phyloP scores from a whole-genome alignment of 306 rosid species.

The Boehmeria nivea region DNA sequence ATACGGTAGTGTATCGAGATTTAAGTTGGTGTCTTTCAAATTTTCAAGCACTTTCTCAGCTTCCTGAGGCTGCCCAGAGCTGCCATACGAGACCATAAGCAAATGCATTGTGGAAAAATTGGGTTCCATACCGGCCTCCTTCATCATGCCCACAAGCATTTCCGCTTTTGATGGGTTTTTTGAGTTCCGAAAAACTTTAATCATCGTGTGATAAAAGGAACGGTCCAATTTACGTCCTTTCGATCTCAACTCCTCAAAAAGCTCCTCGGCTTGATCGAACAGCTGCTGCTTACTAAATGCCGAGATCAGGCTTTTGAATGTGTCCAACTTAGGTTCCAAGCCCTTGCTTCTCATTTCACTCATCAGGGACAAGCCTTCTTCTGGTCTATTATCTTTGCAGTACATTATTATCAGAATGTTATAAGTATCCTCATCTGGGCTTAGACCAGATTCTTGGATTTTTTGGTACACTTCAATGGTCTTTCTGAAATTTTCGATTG shows the following conservation, averaged over 20 bases:
- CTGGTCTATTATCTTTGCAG: slow-evolving; percentile 82
- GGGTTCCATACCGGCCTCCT: slow-evolving; percentile 82
- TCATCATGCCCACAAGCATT: slow-evolving; percentile 66
- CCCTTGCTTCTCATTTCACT: slow-evolving; percentile 67
- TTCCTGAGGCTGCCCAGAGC: slow-evolving; percentile 85
- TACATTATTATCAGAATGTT: slow-evolving; percentile 74
- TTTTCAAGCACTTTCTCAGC: slow-evolving; percentile 81
- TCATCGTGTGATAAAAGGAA: slow-evolving; percentile 83
- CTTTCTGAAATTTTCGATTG: slow-evolving; percentile 60
- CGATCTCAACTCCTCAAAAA: slow-evolving; percentile 80
- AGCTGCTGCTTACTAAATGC: slow-evolving; percentile 66
- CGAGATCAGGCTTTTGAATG: slow-evolving; percentile 87
- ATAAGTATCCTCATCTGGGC: slow-evolving; percentile 78
- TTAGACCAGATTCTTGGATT: slow-evolving; percentile 57
- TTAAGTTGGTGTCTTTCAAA: slow-evolving; percentile 53
- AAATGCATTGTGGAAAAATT: slow-evolving; percentile 84
- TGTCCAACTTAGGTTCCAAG: slow-evolving; percentile 69
- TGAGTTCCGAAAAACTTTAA: slow-evolving; percentile 75
- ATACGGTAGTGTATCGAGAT: slow-evolving; percentile 70
- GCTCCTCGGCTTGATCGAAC: slow-evolving; percentile 76
- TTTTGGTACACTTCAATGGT: slow-evolving; percentile 52
- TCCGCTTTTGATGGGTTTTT: slow-evolving; percentile 79
- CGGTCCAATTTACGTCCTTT: slow-evolving; percentile 67
- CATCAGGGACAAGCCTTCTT: slow-evolving; percentile 81
- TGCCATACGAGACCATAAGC: slow-evolving; percentile 85